Evolutionary conservation across 1,284 basidiomycete genomes (phyloP).

Genomic region (Irpex lacteus): DNA sequence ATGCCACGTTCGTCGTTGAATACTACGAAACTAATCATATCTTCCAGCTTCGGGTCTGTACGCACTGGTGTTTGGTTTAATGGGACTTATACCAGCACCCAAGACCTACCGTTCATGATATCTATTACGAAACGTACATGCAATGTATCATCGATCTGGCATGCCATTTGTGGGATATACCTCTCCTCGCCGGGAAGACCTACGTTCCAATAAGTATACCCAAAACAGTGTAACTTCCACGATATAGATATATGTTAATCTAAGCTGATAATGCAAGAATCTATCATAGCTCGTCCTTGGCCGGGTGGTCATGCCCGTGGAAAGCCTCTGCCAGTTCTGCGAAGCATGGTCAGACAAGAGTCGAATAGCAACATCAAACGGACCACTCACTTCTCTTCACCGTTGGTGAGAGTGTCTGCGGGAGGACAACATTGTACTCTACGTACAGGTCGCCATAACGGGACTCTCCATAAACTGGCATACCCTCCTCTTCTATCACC

Average conservation of each 20-base stretch:
- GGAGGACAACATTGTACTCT: constrained; percentile 89
- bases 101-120: constrained; percentile 19
- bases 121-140: not conserved
- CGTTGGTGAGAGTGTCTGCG: constrained; percentile 62
- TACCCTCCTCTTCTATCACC: constrained; percentile 82
- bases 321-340: constrained; percentile 59
- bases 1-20: not conserved
- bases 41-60: constrained; percentile 61
- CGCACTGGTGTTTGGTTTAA: constrained; percentile 62
- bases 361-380: not conserved
- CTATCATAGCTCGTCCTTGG: constrained; percentile 52
- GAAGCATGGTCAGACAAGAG: constrained; percentile 9
- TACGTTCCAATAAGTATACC: too few relatives aligned
- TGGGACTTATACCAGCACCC: constrained; percentile 68
- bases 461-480: constrained; percentile 67
- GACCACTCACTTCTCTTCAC: constrained; percentile 61
- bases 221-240: not conserved
- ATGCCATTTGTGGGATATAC: not conserved
- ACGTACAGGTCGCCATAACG: constrained; percentile 81
- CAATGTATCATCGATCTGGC: not conserved
- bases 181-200: not conserved
- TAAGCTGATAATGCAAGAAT: not conserved
- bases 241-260: not conserved
- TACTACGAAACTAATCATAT: not conserved
- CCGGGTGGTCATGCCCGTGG: constrained; percentile 34